Conservation (phyloP, 2,329 filamentous ascomycete genomes). For the Paracoccidioides brasiliensis region DNA sequence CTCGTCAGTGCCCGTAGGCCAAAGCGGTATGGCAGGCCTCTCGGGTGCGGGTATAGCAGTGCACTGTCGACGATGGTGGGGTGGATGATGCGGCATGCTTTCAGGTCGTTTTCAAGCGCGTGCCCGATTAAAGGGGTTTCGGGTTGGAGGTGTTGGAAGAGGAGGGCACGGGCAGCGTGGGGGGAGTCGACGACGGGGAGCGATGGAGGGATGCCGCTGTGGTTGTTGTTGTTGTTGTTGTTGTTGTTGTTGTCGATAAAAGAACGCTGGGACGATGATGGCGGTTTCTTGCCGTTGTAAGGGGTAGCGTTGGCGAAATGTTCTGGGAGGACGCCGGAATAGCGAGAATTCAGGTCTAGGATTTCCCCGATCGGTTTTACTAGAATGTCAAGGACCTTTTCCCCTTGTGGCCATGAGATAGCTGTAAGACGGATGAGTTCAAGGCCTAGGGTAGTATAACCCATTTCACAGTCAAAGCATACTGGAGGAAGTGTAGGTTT, state of each 20-base stretch:
- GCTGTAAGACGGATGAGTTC: slow-evolving; percentile 85
- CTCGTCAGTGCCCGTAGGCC: slow-evolving; percentile 64
- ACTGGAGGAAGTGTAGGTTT: slow-evolving; percentile 37
- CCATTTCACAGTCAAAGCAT: slow-evolving; percentile 95
- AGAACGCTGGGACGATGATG: background rate
- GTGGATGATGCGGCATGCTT: slow-evolving; percentile 71
- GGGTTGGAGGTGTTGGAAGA: slow-evolving; percentile 63
- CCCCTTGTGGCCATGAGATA: slow-evolving; percentile 69
- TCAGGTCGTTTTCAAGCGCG: slow-evolving; percentile 90
- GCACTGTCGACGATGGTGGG: slow-evolving; percentile 75
- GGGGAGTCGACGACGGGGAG: slow-evolving; percentile 68
- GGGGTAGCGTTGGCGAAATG: slow-evolving; percentile 58
- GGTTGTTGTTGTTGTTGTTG: slow-evolving; percentile 19
- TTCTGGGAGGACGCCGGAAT: slow-evolving; percentile 71
- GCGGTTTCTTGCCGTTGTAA: slow-evolving; percentile 27
- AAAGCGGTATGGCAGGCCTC: slow-evolving; percentile 63
- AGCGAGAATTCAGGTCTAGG: slow-evolving; percentile 82
- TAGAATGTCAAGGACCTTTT: slow-evolving; percentile 66
- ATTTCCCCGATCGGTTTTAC: slow-evolving; percentile 74
- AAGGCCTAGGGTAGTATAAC: slow-evolving; percentile 75
- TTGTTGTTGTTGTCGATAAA: slow-evolving; percentile 6
- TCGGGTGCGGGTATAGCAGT: slow-evolving; percentile 65
- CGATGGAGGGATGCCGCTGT: slow-evolving; percentile 31
- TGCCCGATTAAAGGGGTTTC: slow-evolving; percentile 80
- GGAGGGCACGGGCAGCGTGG: slow-evolving; percentile 56